A percentile compares a stretch with the other conserved stretches of the same genome.
These are phyloP conservation scores for Epicoccum sorghinum DNA, from an alignment of 2,329 filamentous ascomycete species.

Conservation along the genomic window DNA sequence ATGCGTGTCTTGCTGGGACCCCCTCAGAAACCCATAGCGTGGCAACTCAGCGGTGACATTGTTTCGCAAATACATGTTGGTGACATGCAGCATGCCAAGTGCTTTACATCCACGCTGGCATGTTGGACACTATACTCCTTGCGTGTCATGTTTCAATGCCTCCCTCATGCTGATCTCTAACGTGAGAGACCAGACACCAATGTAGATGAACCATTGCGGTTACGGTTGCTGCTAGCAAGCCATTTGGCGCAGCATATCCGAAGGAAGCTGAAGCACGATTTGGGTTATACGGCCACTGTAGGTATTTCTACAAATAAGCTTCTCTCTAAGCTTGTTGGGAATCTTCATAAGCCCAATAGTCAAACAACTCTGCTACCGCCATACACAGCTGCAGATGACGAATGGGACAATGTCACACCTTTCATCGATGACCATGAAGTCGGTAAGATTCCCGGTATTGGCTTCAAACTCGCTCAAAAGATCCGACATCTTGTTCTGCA, in stretches of 20 bases:
- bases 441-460: slow-evolving; percentile 83
- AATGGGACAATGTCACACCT: slow-evolving; percentile 58
- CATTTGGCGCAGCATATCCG: slow-evolving; percentile 81
- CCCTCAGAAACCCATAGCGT: slow-evolving; percentile 5
- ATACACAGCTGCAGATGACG: slow-evolving; percentile 47
- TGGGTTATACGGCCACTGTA: slow-evolving; percentile 85
- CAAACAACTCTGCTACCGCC: slow-evolving; percentile 84
- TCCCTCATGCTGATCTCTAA: slow-evolving; percentile 1
- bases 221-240: slow-evolving; percentile 76
- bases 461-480: slow-evolving; percentile 75
- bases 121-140: background rate
- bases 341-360: slow-evolving; percentile 81
- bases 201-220: slow-evolving; percentile 47
- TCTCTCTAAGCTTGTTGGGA: slow-evolving; percentile 83
- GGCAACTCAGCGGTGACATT: background rate
- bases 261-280: slow-evolving; percentile 71
- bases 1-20: slow-evolving; percentile 3
- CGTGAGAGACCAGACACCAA: background rate
- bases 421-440: slow-evolving; percentile 82
- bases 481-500: slow-evolving; percentile 67
- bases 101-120: background rate
- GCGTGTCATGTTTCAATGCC: slow-evolving; percentile 9
- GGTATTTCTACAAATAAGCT: slow-evolving; percentile 89
- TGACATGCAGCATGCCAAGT: background rate
- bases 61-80: slow-evolving; percentile 1